Evolutionary conservation across 768 basidiomycete species (phyloP).

Genomic region (Phallus indusiatus): DNA sequence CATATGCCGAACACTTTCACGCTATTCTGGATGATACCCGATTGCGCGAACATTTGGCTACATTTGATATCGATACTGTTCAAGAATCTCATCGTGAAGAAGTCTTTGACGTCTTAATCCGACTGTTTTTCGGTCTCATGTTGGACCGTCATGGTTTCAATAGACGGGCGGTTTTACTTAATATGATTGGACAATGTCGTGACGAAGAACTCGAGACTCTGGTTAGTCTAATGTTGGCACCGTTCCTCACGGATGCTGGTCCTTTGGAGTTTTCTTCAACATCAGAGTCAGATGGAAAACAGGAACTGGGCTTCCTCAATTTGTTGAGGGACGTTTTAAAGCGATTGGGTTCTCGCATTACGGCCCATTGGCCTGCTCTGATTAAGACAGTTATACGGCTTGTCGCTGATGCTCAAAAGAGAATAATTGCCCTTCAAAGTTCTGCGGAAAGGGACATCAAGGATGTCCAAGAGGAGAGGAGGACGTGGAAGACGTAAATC

Average conservation of each 20-base stretch:
- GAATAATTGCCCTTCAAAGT: conserved; percentile 29
- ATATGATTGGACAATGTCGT: conserved; percentile 57
- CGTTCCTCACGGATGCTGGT: conserved; percentile 34
- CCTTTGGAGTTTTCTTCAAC: conserved; percentile 23
- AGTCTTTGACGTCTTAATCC: conserved; percentile 58
- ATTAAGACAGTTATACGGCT: conserved; percentile 61
- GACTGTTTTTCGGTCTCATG: conserved; percentile 84
- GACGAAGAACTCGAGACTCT: conserved; percentile 68
- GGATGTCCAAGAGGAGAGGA: conserved; percentile 27
- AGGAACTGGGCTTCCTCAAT: conserved; percentile 76
- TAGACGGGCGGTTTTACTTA: conserved; percentile 65
- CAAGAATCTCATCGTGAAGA: conserved; percentile 48
- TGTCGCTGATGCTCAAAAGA: conserved; percentile 51
- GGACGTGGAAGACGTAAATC: conserved; percentile 27
- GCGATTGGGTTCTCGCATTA: conserved; percentile 67
- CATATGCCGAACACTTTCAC: conserved; percentile 56
- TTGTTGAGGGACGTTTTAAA: conserved; percentile 78
- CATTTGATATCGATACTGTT: conserved; percentile 57
- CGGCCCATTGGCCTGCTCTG: conserved; percentile 64
- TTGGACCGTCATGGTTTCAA: conserved; percentile 60
- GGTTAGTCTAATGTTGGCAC: conserved; percentile 80
- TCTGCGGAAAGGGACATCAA: conserved; percentile 25
- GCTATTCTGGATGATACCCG: conserved; percentile 72
- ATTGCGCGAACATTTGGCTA: conserved; percentile 82
- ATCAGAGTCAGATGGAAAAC: conserved; percentile 28